Percentiles rank a stretch among this genome's conserved stretches.
These are phyloP conservation scores for Candida coleopterorum DNA, from an alignment of 805 yeast species.

Conservation along the genomic window DNA sequence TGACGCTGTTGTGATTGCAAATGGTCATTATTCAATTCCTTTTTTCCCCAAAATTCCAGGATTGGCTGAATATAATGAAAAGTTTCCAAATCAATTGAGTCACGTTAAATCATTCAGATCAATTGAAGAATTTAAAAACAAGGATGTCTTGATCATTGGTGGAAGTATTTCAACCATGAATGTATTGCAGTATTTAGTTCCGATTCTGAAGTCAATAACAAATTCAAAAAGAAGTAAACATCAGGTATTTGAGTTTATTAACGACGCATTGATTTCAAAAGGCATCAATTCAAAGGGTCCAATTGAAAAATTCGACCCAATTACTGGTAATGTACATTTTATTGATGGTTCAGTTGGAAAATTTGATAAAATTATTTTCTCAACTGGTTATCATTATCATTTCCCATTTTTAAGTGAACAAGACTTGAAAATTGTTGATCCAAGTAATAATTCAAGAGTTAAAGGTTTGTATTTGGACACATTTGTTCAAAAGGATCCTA, in stretches of 20 bases:
- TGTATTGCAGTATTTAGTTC: conserved; percentile 37
- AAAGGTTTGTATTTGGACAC: conserved; percentile 35
- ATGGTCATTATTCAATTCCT: conserved; percentile 64
- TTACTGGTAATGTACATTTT: conserved; percentile 22
- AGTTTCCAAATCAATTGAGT: conserved; percentile 42
- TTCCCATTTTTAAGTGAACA: conserved; percentile 37
- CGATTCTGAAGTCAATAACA: conserved; percentile 22
- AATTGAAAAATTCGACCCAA: conserved; percentile 17
- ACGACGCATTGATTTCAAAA: conserved; percentile 33
- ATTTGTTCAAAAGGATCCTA: conserved; percentile 39
- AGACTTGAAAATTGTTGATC: conserved; percentile 19
- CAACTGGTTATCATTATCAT: conserved; percentile 50
- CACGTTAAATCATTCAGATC: conserved; percentile 57
- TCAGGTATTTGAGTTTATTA: conserved; percentile 29
- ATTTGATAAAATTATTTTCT: conserved; percentile 39
- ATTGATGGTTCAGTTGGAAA: conserved; percentile 21
- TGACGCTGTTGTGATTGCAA: conserved; percentile 61
- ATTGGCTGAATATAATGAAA: conserved; percentile 40
- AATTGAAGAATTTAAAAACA: conserved; percentile 39
- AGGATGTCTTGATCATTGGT: conserved; percentile 41
- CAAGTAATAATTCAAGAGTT: conserved; percentile 26
- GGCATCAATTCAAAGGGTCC: conserved; percentile 26
- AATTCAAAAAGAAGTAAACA: conserved; percentile 25
- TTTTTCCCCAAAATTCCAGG: conserved; percentile 54
- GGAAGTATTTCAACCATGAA: conserved; percentile 40